Base-by-base conservation (phyloP, 495 filamentous ascomycete species). In the Aspergillus nanangensis region DNA sequence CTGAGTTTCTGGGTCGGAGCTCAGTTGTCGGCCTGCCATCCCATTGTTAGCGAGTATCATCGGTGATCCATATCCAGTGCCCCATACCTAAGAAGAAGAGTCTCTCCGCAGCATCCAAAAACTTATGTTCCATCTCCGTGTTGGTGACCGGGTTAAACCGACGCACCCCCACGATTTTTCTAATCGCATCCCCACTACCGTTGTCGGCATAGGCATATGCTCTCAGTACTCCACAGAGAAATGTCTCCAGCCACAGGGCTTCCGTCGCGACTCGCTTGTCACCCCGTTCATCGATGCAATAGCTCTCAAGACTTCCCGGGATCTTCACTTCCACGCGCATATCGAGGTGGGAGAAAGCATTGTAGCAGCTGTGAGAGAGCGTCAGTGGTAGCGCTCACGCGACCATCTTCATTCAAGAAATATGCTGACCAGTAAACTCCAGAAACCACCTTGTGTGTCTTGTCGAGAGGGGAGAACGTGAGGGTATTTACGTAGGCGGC, bases 251-350 rank as follows among this genome's bases (percentile, higher is more conserved):
- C 93, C 93, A 98, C 13, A 97, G 76, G 13, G 85, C 87, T 49
- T 98, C 93, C 0, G 90, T 88, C 20, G 94, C 88, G 41, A 88
- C 85, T 22, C 88, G 80, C 68, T 93, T 95, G 56, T 96, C 90
- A 43, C 93, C 94, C 47, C 90, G 81, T 67, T 98, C 92, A 64
- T 98, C 91, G 48, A 98, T 85, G 63, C 91, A 95, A 66, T 96
- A 96, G 58, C 86, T 87, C 65, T 97, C 92, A 29, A 98, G 88
- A 17, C 85, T 88, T 41, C 93, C 93, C 23, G 93, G 93, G 54
- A 97, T 96, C 45, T 88, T 90, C 21, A 96, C 93, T 55, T 95
- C 88, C 17, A 98, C 92, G 34, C 93, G 90, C 94, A 98, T 97
- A 60, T 98, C 93, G 29, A 96, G 77, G 47, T 95, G 81, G 8